Base-by-base conservation (phyloP, 2,329 filamentous ascomycete species). In the Talaromyces sp. region DNA sequence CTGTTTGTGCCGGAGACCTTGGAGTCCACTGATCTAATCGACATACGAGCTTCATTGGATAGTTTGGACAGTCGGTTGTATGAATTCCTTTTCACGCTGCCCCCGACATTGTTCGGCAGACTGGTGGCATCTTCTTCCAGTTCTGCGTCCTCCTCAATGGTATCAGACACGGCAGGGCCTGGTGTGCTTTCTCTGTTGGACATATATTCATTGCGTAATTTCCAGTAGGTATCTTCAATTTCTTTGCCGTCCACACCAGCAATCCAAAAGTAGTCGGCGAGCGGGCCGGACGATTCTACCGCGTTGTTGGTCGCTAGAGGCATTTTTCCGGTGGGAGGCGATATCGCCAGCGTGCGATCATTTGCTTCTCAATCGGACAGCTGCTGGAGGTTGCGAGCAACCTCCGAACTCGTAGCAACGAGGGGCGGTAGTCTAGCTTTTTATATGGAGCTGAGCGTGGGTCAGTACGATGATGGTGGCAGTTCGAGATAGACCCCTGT, bases 251-350 rank as follows among this genome's bases (percentile, higher is more conserved):
- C 77, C 36, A 80, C 71, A 57, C 77, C 77, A 55, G 76, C 73
- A 53, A 87, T 86, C 79, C 85, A 87, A 71, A 87, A 87, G 71
- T 84, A 85, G 70, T 87, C 84, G 66, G 84, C 84, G 56, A 87
- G 80, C 57, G 84, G 84, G 60, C 78, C 77, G 48, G 77, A 75
- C 57, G 70, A 65, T 60, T 80, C 76, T 56, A 73, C 64, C 43
- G 70, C 46, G 46, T 70, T 63, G 46, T 65, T 58, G 46, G 65
- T 65, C 57, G 74, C 67, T 59, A 59, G 39, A 56, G 57, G 53
- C 67, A 75, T 74, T 60, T 59, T 66, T 64, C 62, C 55, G 62
- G 60, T 56, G 57, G 58, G 60, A 62, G 58, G 61, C 37, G 55
- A 31, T 53, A 41, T 50, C 58, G 59, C 58, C 57, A 60, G 62